These are phyloP conservation scores for Sphaerulina musiva DNA, from an alignment of 2,329 filamentous ascomycete species.

Conservation along the genomic window DNA sequence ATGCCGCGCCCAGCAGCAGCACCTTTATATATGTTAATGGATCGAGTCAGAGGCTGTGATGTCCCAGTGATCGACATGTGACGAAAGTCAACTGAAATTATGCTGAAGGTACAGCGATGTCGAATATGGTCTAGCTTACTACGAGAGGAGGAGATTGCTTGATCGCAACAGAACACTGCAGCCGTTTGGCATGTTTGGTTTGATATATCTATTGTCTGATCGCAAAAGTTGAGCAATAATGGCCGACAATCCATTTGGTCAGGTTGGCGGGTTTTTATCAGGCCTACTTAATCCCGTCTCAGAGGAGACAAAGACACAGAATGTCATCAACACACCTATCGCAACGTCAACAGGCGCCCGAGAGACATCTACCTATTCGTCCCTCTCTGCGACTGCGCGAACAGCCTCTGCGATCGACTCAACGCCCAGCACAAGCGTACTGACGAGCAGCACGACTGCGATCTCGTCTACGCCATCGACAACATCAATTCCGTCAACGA, in stretches of 20 bases:
- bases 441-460: background rate
- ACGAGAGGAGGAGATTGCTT: background rate
- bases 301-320: background rate
- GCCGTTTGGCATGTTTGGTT: background rate
- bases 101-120: slow-evolving; percentile 1
- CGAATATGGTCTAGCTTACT: slow-evolving; percentile 1
- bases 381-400: background rate
- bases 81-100: background rate
- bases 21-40: background rate
- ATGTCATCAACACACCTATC: background rate
- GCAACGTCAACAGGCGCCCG: background rate
- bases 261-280: slow-evolving; percentile 1
- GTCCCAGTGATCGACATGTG: background rate
- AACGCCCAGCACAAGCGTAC: background rate
- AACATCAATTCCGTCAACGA: background rate
- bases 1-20: background rate
- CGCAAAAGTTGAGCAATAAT: background rate
- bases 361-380: background rate
- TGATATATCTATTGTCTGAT: background rate
- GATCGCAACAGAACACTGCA: background rate
- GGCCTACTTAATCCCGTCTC: background rate
- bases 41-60: background rate
- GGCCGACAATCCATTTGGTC: slow-evolving; percentile 1
- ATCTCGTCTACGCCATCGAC: background rate
- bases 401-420: background rate